Conservation (phyloP, 2,329 filamentous ascomycete species). For the Phaeoacremonium minimum region DNA sequence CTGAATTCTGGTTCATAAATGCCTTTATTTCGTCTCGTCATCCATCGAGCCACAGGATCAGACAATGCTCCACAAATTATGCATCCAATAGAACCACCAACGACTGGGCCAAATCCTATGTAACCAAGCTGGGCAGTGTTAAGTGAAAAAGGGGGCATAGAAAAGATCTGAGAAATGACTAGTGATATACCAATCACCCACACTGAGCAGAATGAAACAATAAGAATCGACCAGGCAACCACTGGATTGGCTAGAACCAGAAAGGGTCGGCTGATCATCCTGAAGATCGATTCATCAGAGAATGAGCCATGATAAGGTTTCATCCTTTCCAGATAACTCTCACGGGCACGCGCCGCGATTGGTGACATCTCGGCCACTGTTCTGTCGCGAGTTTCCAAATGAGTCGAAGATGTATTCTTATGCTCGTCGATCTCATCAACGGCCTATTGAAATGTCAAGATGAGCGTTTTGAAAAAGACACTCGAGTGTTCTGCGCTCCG, state of each 20-base stretch:
- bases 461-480: too few species aligned
- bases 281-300: slow-evolving; percentile 3
- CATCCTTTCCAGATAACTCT: not conserved
- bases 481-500: too few species aligned
- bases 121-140: slow-evolving; percentile 30
- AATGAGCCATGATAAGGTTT: slow-evolving; percentile 1
- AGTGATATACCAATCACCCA: slow-evolving; percentile 33
- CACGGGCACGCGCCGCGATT: not conserved
- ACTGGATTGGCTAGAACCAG: slow-evolving; percentile 31
- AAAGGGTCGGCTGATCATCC: slow-evolving; percentile 20
- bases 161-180: slow-evolving; percentile 33
- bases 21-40: slow-evolving; percentile 28
- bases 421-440: too few species aligned
- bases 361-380: too few species aligned
- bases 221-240: slow-evolving; percentile 30
- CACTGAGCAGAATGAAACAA: slow-evolving; percentile 26
- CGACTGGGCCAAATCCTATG: slow-evolving; percentile 29
- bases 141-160: slow-evolving; percentile 28
- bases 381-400: too few species aligned
- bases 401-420: too few species aligned
- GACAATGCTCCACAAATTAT: slow-evolving; percentile 21
- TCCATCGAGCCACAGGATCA: slow-evolving; percentile 30
- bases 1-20: slow-evolving; percentile 36
- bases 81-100: slow-evolving; percentile 28
- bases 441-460: too few species aligned